Conservation (phyloP, 2,329 filamentous ascomycete genomes). For the Teratosphaeria pseudoeucalypti region DNA sequence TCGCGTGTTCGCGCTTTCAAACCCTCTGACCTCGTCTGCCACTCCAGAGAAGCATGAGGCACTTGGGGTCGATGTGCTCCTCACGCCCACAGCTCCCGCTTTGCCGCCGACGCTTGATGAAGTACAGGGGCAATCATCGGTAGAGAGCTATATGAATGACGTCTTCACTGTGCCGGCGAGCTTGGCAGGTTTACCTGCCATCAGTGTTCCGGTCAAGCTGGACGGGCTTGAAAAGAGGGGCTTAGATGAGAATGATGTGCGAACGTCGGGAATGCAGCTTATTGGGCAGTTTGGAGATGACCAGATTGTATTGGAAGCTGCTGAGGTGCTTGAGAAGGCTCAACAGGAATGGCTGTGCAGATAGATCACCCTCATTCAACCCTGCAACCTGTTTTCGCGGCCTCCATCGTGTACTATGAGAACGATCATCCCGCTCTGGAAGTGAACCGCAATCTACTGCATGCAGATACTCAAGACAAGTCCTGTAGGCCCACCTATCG, state of each 20-base stretch:
- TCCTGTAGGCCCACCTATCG: too few relatives aligned
- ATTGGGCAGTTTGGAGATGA: constrained; percentile 79
- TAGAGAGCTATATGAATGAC: constrained; percentile 86
- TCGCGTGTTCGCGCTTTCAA: constrained; percentile 56
- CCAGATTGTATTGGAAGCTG: constrained; percentile 49
- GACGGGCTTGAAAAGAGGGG: constrained; percentile 3
- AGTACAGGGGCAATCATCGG: constrained; percentile 42
- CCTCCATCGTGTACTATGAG: too few relatives aligned
- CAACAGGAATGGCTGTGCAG: too few relatives aligned
- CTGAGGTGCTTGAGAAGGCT: constrained; percentile 33
- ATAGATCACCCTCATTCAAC: too few relatives aligned
- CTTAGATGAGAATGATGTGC: constrained; percentile 23
- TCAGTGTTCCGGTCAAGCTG: constrained; percentile 62
- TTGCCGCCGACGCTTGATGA: constrained; percentile 56
- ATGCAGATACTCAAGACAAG: too few relatives aligned
- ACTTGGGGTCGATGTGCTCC: constrained; percentile 68
- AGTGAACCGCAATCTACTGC: too few relatives aligned
- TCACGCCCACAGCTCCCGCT: constrained; percentile 79
- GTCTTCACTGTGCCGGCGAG: constrained; percentile 93
- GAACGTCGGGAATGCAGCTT: constrained; percentile 56
- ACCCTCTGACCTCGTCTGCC: constrained; percentile 47
- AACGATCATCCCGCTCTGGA: too few relatives aligned
- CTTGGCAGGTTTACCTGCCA: constrained; percentile 77
- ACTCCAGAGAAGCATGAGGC: not conserved
- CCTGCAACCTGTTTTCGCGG: too few relatives aligned